Base-by-base conservation (phyloP, 306 rosid species). In the Ziziphus jujuba region DNA sequence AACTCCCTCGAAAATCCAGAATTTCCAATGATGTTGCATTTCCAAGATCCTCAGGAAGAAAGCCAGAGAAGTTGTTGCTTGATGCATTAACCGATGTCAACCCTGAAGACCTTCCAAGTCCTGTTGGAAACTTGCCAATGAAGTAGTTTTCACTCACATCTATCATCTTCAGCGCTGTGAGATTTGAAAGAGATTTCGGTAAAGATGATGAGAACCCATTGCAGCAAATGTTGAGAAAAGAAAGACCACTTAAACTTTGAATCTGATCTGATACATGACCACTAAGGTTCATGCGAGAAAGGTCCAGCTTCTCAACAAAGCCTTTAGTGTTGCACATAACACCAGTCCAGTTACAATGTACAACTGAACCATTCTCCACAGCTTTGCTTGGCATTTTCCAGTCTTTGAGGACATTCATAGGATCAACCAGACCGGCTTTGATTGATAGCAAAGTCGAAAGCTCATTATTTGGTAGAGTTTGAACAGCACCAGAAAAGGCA, bases 131-230 rank as follows among this genome's bases (percentile, higher is more conserved):
- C 48, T 69, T 75, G 43, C 96, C 97, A 20, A 82, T 80, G 77
- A 95, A 87, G 83, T 67, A 33, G 82, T 95, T 95, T 66, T 88
- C 88, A 75, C 96, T 88, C 61, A 90, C 90, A 74, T 88, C 99
- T 80, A 95, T 77, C 75, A 69, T 75, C 69, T 77, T 69, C 70
- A 91, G 63, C 22, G 83, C 84, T 34, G 89, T 68, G 74, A 88
- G 92, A 60, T 71, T 77, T 47, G 85, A 56, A 13, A 89, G 80
- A 34, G 86, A 68, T 48, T 75, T 80, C 16, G 97, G 96, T 64
- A 80, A 68, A 19, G 85, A 53, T 14, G 96, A 81, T 68, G 77
- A 80, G 19, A 91, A 80, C 23, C 59, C 83, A 52, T 95, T 95
- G 23, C 84, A 81, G 51, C 84, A 83, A 59, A 90, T 72, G 78